Evolutionary conservation across 768 basidiomycete genomes (phyloP).

Genomic region (Mycena galericulata): DNA sequence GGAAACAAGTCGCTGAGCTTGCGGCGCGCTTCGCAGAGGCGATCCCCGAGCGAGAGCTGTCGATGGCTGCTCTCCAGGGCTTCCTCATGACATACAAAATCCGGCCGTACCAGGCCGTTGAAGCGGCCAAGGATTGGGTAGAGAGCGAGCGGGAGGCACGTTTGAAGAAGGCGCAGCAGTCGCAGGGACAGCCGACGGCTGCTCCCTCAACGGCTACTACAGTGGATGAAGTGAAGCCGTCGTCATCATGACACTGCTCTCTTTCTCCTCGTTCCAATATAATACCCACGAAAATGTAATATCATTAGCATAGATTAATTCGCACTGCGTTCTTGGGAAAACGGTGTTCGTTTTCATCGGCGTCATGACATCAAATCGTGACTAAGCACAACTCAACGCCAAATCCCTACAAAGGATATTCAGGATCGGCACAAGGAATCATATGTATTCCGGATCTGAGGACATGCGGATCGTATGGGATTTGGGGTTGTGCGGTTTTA

Average conservation of each 20-base stretch:
- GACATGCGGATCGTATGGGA: no score
- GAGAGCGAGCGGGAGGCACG: conserved; percentile 57
- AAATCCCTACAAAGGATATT: no score
- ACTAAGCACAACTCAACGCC: no score
- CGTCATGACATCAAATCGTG: no score
- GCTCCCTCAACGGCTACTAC: background rate
- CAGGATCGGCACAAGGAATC: no score
- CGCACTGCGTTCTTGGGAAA: no score
- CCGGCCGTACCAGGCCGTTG: conserved; percentile 48
- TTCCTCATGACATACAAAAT: conserved; percentile 42
- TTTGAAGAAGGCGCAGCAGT: conserved; percentile 20
- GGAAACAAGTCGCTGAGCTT: conserved; percentile 54
- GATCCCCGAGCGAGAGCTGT: conserved; percentile 62
- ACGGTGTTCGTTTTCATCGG: no score
- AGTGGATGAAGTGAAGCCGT: conserved; percentile 11
- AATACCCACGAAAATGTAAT: conserved; percentile 8
- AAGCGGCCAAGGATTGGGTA: conserved; percentile 54
- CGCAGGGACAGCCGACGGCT: background rate
- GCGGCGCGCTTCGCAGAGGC: conserved; percentile 66
- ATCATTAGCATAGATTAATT: no score
- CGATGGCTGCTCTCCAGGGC: conserved; percentile 57
- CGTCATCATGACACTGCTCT: background rate
- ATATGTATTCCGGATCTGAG: no score
- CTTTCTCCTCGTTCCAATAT: background rate
- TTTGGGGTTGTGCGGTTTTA: no score